Evolutionary conservation across 371 early-diverging fungal genomes (phyloP).

Genomic region (Sporodiniella umbellata): DNA sequence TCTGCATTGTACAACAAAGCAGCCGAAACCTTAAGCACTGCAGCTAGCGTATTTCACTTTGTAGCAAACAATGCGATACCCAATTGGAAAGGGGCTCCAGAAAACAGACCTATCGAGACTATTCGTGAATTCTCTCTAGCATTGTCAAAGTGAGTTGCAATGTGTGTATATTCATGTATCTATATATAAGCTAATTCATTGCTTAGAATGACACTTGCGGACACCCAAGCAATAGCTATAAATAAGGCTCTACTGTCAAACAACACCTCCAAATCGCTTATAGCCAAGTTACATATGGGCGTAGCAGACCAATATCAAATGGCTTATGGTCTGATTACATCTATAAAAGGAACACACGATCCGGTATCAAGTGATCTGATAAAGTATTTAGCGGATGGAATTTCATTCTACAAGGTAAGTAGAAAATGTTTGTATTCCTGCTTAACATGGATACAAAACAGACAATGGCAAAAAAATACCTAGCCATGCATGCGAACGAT

Average conservation of each 20-base stretch:
- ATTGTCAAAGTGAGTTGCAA: slow-evolving; percentile 49
- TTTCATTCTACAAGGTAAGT: slow-evolving; percentile 44
- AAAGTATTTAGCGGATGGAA: slow-evolving; percentile 56
- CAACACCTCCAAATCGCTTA: slow-evolving; percentile 51
- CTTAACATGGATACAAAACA: no score
- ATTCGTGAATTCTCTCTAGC: slow-evolving; percentile 42
- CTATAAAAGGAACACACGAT: slow-evolving; percentile 52
- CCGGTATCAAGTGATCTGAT: slow-evolving; percentile 50
- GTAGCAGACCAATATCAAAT: slow-evolving; percentile 63
- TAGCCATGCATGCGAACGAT: slow-evolving; percentile 63
- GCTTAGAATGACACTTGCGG: slow-evolving; percentile 50
- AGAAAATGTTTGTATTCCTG: no score
- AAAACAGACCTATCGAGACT: slow-evolving; percentile 41
- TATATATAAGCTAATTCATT: no score
- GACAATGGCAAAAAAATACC: slow-evolving; percentile 58
- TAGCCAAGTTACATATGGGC: slow-evolving; percentile 61
- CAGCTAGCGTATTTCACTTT: slow-evolving; percentile 57
- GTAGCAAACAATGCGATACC: slow-evolving; percentile 54
- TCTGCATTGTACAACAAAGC: slow-evolving; percentile 32
- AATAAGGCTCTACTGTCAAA: slow-evolving; percentile 38
- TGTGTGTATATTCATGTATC: no score
- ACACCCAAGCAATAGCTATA: slow-evolving; percentile 50
- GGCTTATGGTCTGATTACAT: slow-evolving; percentile 57
- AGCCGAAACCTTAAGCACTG: slow-evolving; percentile 55
- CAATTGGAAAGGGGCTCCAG: slow-evolving; percentile 37